Evolutionary conservation across 768 basidiomycete species (phyloP).

Genomic region (Hygrophoropsis aurantiaca): DNA sequence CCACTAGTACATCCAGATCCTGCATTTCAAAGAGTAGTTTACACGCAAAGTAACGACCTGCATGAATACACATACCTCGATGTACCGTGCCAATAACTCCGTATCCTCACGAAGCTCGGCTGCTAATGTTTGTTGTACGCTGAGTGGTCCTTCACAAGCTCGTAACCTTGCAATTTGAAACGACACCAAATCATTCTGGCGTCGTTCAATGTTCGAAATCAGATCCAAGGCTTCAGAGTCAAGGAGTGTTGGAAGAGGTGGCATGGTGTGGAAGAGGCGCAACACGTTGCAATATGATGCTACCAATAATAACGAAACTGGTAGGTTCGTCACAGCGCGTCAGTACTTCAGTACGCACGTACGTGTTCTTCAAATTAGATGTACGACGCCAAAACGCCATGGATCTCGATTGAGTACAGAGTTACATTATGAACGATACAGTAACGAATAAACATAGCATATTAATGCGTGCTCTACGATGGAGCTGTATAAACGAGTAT

Average conservation of each 20-base stretch:
- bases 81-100: conserved; percentile 53
- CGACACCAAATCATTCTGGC: conserved; percentile 59
- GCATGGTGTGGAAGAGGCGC: conserved; percentile 41
- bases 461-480: too few relatives aligned
- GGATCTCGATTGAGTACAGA: too few relatives aligned
- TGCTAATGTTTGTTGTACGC: conserved; percentile 69
- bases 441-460: too few relatives aligned
- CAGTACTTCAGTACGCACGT: too few relatives aligned
- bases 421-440: too few relatives aligned
- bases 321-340: too few relatives aligned
- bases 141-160: conserved; percentile 65
- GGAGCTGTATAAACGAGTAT: too few relatives aligned
- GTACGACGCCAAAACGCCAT: too few relatives aligned
- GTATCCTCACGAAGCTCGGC: conserved; percentile 79
- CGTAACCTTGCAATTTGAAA: conserved; percentile 77
- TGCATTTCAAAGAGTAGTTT: conserved; percentile 28
- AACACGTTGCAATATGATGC: too few relatives aligned
- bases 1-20: conserved; percentile 69
- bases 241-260: conserved; percentile 58
- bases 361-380: too few relatives aligned
- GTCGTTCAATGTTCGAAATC: conserved; percentile 53
- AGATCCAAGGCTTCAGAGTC: conserved; percentile 50
- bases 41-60: not conserved
- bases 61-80: conserved; percentile 53
- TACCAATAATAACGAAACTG: too few relatives aligned